Percentiles rank a stretch among this genome's conserved stretches.
Evolutionary conservation across 768 basidiomycete species (phyloP).

Genomic region (Tubosaeta sp.): DNA sequence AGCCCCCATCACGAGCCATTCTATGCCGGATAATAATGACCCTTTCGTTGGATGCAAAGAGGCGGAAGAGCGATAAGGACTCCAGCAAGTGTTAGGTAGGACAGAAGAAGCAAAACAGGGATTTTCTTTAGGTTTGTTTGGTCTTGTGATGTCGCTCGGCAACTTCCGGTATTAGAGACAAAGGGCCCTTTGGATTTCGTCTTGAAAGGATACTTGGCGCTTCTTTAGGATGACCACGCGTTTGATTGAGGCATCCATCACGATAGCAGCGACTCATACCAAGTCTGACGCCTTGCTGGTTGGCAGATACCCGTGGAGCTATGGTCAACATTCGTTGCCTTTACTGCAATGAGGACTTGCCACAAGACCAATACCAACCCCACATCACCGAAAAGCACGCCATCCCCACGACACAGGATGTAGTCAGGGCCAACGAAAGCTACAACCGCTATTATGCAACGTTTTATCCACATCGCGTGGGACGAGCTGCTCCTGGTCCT

Average conservation of each 20-base stretch:
- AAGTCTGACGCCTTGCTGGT: background rate
- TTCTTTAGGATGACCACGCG: too few species aligned
- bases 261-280: too few species aligned
- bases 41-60: slow-evolving; percentile 13
- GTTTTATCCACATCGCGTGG: background rate
- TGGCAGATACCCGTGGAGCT: background rate
- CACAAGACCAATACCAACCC: slow-evolving; percentile 1
- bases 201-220: background rate
- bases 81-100: slow-evolving; percentile 14
- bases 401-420: slow-evolving; percentile 5
- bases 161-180: slow-evolving; percentile 6
- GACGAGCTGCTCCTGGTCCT: background rate
- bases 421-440: slow-evolving; percentile 3
- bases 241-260: too few species aligned
- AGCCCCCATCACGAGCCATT: slow-evolving; percentile 36
- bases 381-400: slow-evolving; percentile 15
- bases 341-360: slow-evolving; percentile 11
- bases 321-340: slow-evolving; percentile 11
- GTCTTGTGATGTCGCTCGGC: slow-evolving; percentile 14
- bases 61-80: slow-evolving; percentile 30
- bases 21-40: slow-evolving; percentile 41
- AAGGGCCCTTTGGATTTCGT: background rate
- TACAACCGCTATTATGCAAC: background rate
- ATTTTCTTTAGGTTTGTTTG: slow-evolving; percentile 21
- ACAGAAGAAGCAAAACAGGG: background rate